Evolutionary conservation across 2,329 filamentous ascomycete genomes (phyloP).

Genomic region (Aspergillus oerlinghausenensis): DNA sequence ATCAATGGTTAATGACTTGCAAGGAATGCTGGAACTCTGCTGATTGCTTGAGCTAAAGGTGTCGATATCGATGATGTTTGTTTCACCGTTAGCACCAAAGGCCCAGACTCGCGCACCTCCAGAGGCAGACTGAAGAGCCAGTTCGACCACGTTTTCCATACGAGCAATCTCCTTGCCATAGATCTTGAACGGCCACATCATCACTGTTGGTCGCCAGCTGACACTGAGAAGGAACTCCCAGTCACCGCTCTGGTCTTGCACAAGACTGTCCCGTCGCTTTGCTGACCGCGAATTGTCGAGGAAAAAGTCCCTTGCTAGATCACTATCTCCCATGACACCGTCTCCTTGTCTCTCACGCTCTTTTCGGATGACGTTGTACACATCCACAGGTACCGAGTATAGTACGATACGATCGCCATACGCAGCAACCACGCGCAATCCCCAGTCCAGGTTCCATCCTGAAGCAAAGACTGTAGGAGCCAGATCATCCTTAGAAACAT

Average conservation of each 20-base stretch:
- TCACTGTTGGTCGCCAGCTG: slow-evolving; percentile 31
- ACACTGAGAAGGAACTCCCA: slow-evolving; percentile 39
- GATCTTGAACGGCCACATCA: slow-evolving; percentile 48
- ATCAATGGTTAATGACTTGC: slow-evolving; percentile 20
- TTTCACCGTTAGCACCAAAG: slow-evolving; percentile 43
- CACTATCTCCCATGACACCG: slow-evolving; percentile 31
- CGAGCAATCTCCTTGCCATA: slow-evolving; percentile 47
- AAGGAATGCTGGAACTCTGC: slow-evolving; percentile 13
- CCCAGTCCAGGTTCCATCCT: slow-evolving; percentile 53
- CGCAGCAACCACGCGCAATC: slow-evolving; percentile 55
- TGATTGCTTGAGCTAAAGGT: slow-evolving; percentile 19
- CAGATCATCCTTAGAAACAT: slow-evolving; percentile 17
- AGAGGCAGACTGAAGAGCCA: slow-evolving; percentile 43
- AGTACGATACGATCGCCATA: slow-evolving; percentile 52
- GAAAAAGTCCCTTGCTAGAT: slow-evolving; percentile 30
- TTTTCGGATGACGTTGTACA: slow-evolving; percentile 41
- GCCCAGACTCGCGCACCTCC: slow-evolving; percentile 50
- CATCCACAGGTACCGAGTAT: slow-evolving; percentile 58
- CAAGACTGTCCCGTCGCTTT: slow-evolving; percentile 27
- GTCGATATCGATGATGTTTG: slow-evolving; percentile 46
- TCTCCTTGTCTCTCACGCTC: slow-evolving; percentile 30
- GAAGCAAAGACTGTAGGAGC: slow-evolving; percentile 53
- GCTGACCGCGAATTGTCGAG: slow-evolving; percentile 23
- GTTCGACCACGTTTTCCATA: slow-evolving; percentile 45
- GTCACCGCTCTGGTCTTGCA: slow-evolving; percentile 33